Percentiles rank a stretch among this genome's conserved stretches.
phyloP scores from a whole-genome alignment of 139 green algal genomes.

The Tetradesmus obliquus region DNA sequence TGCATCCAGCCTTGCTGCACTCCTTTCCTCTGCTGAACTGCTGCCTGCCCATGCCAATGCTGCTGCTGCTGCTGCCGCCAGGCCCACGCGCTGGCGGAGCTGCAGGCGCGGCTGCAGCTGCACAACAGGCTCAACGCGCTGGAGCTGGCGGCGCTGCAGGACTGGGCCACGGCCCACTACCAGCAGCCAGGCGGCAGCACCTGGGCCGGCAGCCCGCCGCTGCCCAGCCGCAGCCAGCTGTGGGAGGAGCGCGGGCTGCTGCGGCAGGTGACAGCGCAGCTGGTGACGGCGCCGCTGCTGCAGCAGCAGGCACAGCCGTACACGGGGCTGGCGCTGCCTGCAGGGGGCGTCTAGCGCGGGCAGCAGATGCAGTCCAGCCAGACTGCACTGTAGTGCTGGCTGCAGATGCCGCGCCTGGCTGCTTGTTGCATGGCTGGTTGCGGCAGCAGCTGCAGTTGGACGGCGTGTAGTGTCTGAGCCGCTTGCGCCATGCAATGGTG shows the following conservation, averaged over 20 bases:
- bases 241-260: not conserved
- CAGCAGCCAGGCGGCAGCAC: not conserved
- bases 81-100: not conserved
- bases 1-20: not conserved
- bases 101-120: not conserved
- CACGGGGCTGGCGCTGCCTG: not conserved
- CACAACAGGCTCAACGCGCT: not conserved
- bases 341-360: not conserved
- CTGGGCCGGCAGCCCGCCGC: not conserved
- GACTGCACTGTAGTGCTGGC: no score
- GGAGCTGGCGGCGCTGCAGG: not conserved
- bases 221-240: not conserved
- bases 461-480: no score
- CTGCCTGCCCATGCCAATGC: not conserved
- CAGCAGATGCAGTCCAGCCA: no score
- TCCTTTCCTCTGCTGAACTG: not conserved
- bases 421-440: no score
- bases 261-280: not conserved
- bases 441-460: no score
- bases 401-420: no score
- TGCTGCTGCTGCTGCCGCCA: not conserved
- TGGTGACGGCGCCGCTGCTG: not conserved
- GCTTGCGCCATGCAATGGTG: no score
- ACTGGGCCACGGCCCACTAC: not conserved
- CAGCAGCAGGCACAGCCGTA: not conserved